A percentile compares a stretch with the other conserved stretches of the same genome.
phyloP scores from a whole-genome alignment of 2,329 filamentous ascomycete genomes.

The Cercospora zeae-maydis region DNA sequence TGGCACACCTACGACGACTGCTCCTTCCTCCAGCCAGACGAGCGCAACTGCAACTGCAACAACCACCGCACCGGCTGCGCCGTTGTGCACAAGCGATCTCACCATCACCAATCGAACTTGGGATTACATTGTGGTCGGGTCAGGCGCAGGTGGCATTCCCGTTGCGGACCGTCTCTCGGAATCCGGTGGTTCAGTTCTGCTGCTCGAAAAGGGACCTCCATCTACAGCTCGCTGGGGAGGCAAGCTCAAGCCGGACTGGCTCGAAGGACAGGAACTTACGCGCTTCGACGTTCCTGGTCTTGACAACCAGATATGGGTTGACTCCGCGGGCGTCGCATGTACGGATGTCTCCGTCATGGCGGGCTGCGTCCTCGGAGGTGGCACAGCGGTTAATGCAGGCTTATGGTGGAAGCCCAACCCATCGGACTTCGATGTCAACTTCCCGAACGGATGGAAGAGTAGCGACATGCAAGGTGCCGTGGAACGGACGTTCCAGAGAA shows the following conservation, averaged over 20 bases:
- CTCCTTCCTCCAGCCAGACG: slow-evolving; percentile 31
- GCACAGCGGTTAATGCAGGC: slow-evolving; percentile 64
- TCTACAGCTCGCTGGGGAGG: slow-evolving; percentile 65
- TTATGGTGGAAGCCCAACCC: slow-evolving; percentile 65
- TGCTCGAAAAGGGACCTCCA: slow-evolving; percentile 49
- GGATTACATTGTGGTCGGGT: slow-evolving; percentile 63
- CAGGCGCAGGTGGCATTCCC: slow-evolving; percentile 61
- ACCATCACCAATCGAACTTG: slow-evolving; percentile 45
- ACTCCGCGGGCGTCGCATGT: slow-evolving; percentile 62
- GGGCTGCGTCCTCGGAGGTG: slow-evolving; percentile 67
- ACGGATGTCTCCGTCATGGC: slow-evolving; percentile 70
- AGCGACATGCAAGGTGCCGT: slow-evolving; percentile 59
- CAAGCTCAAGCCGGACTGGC: slow-evolving; percentile 59
- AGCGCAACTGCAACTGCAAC: slow-evolving; percentile 14
- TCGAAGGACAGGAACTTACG: slow-evolving; percentile 59
- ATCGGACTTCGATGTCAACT: slow-evolving; percentile 68
- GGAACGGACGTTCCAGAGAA: slow-evolving; percentile 62
- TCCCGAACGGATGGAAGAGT: slow-evolving; percentile 68
- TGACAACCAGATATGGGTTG: slow-evolving; percentile 66
- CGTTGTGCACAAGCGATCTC: slow-evolving; percentile 27
- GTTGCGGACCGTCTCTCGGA: slow-evolving; percentile 60
- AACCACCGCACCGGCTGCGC: slow-evolving; percentile 12
- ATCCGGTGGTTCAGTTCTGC: slow-evolving; percentile 61
- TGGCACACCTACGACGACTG: slow-evolving; percentile 43
- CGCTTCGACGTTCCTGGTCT: slow-evolving; percentile 70